Percentiles rank a stretch among this genome's conserved stretches.
Evolutionary conservation across 148 eudicot species (phyloP).

Genomic region (Vaccinium macrocarpon): DNA sequence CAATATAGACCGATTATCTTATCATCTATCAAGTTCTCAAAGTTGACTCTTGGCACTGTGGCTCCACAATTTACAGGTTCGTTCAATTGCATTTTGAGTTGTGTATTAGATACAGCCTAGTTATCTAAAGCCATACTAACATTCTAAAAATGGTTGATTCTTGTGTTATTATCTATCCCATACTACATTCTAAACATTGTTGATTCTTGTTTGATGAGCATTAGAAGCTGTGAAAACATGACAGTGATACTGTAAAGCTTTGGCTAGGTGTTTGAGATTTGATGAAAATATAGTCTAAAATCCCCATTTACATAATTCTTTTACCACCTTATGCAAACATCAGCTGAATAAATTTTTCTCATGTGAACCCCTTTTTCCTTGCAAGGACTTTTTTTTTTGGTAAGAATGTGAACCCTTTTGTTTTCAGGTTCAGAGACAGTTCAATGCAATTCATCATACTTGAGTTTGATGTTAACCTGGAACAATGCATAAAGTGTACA

Average conservation of each 20-base stretch:
- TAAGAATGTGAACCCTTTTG: neutral
- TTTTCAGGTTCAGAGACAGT: neutral
- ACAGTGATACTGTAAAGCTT: neutral
- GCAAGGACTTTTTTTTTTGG: too few species aligned
- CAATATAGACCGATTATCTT: constrained; percentile 70
- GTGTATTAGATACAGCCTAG: neutral
- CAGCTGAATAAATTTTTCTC: neutral
- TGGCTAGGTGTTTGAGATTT: neutral
- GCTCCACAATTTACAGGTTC: constrained; percentile 89
- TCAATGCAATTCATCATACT: neutral
- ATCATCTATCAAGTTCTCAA: constrained; percentile 63
- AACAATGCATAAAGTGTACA: neutral
- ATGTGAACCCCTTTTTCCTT: neutral
- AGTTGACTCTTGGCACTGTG: constrained; percentile 86
- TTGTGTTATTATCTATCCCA: neutral
- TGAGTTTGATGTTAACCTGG: neutral
- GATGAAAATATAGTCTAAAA: neutral
- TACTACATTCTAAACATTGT: neutral
- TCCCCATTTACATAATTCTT: neutral
- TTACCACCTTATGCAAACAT: neutral
- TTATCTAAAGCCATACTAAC: neutral
- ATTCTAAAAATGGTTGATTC: neutral
- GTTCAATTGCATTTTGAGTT: neutral
- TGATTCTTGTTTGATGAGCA: constrained; percentile 1
- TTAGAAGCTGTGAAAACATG: neutral